A percentile compares a stretch with the other conserved stretches of the same genome.
Evolutionary conservation across 805 yeast genomes (phyloP).

Genomic region (Komagataella mondaviorum): DNA sequence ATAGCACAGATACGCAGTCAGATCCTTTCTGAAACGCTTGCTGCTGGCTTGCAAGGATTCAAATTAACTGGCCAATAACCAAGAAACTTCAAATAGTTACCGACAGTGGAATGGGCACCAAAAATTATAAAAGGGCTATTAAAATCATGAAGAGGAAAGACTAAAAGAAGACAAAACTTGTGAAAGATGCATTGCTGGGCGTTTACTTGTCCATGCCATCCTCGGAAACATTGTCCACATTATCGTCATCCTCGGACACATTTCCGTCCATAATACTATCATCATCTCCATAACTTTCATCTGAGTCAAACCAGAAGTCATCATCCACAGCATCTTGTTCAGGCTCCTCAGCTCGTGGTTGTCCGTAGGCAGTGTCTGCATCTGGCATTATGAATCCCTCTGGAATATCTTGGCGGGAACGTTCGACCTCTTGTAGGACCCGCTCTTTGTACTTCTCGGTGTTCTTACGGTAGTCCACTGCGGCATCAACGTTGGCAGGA

Average conservation of each 20-base stretch:
- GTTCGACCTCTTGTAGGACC: slow-evolving; percentile 71
- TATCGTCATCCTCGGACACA: slow-evolving; percentile 5
- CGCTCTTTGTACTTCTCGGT: slow-evolving; percentile 62
- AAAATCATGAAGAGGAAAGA: not conserved
- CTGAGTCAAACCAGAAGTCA: slow-evolving; percentile 8
- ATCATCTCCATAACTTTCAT: slow-evolving; percentile 1
- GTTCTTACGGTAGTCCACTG: slow-evolving; percentile 77
- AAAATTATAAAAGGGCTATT: not conserved
- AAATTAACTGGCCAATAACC: not conserved
- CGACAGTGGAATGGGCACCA: not conserved
- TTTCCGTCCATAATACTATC: slow-evolving; percentile 7
- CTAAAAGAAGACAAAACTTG: not conserved
- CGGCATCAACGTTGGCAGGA: slow-evolving; percentile 95
- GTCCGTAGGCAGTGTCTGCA: slow-evolving; percentile 43
- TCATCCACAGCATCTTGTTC: slow-evolving; percentile 9
- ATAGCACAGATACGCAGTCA: not conserved
- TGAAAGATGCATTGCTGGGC: not conserved
- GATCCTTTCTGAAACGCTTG: not conserved
- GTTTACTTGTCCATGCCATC: slow-evolving; percentile 6
- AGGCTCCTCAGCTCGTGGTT: slow-evolving; percentile 7
- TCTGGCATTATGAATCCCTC: slow-evolving; percentile 75
- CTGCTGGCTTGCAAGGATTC: not conserved
- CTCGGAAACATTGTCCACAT: not conserved
- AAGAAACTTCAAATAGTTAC: not conserved
- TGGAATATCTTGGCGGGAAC: slow-evolving; percentile 79